A percentile compares a stretch with the other conserved stretches of the same genome.
Conservation (phyloP, 1,284 basidiomycete genomes). For the Ceratobasidium sp. region DNA sequence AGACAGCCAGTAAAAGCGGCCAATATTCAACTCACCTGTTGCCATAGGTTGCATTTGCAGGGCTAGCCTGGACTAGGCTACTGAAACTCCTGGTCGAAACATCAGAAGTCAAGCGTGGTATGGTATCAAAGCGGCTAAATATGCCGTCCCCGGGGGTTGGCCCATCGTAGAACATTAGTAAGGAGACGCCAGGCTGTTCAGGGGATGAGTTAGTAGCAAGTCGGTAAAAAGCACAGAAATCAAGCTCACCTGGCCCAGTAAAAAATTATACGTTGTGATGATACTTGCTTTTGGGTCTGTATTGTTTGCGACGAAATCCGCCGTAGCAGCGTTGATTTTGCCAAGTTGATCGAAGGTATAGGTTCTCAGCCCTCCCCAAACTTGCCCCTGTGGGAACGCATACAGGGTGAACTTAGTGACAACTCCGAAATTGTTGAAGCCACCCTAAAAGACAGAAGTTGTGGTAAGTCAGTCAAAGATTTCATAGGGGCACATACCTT, state of each 20-base stretch:
- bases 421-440: constrained; percentile 59
- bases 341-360: constrained; percentile 59
- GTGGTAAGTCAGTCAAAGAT: not conserved
- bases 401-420: constrained; percentile 71
- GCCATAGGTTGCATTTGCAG: constrained; percentile 59
- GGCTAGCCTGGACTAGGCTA: constrained; percentile 61
- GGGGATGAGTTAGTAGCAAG: not conserved
- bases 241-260: constrained; percentile 30
- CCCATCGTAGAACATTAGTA: constrained; percentile 67
- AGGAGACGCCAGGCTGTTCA: constrained; percentile 57
- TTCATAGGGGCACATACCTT: constrained; percentile 55
- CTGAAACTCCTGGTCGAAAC: constrained; percentile 60
- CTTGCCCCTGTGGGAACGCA: constrained; percentile 66
- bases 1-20: not conserved
- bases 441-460: constrained; percentile 29
- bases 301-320: constrained; percentile 64
- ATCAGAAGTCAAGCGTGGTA: constrained; percentile 60
- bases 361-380: constrained; percentile 72
- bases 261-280: constrained; percentile 62
- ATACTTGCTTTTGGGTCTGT: constrained; percentile 72
- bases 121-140: constrained; percentile 64
- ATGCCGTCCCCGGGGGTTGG: constrained; percentile 64
- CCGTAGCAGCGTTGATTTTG: constrained; percentile 62
- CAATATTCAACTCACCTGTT: constrained; percentile 57
- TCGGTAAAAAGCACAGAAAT: not conserved